Conservation (phyloP, 1,284 basidiomycete genomes). For the Cryptococcus sp. region DNA sequence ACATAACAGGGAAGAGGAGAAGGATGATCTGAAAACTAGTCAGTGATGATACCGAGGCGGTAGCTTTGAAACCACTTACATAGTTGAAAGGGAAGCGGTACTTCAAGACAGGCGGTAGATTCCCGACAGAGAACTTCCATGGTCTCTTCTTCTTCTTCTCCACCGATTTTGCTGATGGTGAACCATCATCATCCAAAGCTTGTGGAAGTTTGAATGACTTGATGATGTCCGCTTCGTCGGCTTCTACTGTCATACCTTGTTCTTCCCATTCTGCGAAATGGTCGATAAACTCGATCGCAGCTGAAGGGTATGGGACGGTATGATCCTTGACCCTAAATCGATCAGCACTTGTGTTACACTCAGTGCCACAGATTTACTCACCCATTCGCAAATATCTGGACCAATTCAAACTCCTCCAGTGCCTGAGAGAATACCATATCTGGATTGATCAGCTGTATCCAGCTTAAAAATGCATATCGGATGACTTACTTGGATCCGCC, state of each 20-base stretch:
- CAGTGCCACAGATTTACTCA: slow-evolving; percentile 41
- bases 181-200: slow-evolving; percentile 47
- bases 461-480: background rate
- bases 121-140: slow-evolving; percentile 31
- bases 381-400: slow-evolving; percentile 82
- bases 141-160: slow-evolving; percentile 5
- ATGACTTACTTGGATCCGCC: slow-evolving; percentile 68
- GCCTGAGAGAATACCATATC: slow-evolving; percentile 74
- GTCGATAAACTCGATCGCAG: slow-evolving; percentile 66
- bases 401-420: slow-evolving; percentile 61
- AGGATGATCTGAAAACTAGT: slow-evolving; percentile 54
- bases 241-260: slow-evolving; percentile 63
- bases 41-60: background rate
- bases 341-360: background rate
- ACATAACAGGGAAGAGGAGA: slow-evolving; percentile 57
- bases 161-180: background rate
- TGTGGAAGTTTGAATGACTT: slow-evolving; percentile 13
- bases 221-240: slow-evolving; percentile 25
- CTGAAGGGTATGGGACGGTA: slow-evolving; percentile 77
- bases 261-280: slow-evolving; percentile 59
- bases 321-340: slow-evolving; percentile 59
- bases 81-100: slow-evolving; percentile 66
- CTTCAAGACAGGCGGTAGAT: slow-evolving; percentile 61
- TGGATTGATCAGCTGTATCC: slow-evolving; percentile 31
- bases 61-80: slow-evolving; percentile 51